Evolutionary conservation across 2,329 filamentous ascomycete species (phyloP), one percentile per base, ranked within the genome.

Genomic region (Biscogniauxia marginata): DNA sequence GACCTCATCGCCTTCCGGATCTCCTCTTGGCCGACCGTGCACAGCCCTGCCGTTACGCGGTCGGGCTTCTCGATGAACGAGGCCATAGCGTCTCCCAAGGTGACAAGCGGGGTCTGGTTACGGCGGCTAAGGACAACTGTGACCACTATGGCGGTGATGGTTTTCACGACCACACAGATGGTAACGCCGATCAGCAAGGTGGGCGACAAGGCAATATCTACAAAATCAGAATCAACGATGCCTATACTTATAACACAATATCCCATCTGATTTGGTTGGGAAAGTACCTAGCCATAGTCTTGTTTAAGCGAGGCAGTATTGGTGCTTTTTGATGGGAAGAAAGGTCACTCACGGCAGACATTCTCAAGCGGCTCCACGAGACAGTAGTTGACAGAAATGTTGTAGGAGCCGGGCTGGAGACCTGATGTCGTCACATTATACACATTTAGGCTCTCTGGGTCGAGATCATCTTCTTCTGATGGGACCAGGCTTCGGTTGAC

Each of bases 51-150:
- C 0, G 79, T 81, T 1, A 71, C 73, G 1, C 67, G 65, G 62
- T 83, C 80, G 0, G 79, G 75, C 1, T 74, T 70, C 11, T 69
- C 67, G 47, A 83, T 73, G 54, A 83, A 82, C 1, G 79, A 82
- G 4, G 73, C 64, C n/a, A 83, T 69, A 23, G 77, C 77, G 58
- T 83, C 80, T 25, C 80, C 80, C 3, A 82, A 70, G 0, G 79
- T 82, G 16, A 77, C 74, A 4, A 83, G 73, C 0, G 78, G 79
- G 16, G 69, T 66, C 60, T 78, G 76, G 18, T 66, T 67, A 25
- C 60, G 58, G 46, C 67, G 67, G 18, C 65, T 47, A 3, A 75
- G 67, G 30, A 66, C 65, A 5, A 24, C 30, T 2, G 49, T 57
- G n/a, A 70, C 67, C 24, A 67, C 54, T 19, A 73, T 65, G 46